Conservation (phyloP, 2,329 filamentous ascomycete genomes). For the Niveomyces coronatus region DNA sequence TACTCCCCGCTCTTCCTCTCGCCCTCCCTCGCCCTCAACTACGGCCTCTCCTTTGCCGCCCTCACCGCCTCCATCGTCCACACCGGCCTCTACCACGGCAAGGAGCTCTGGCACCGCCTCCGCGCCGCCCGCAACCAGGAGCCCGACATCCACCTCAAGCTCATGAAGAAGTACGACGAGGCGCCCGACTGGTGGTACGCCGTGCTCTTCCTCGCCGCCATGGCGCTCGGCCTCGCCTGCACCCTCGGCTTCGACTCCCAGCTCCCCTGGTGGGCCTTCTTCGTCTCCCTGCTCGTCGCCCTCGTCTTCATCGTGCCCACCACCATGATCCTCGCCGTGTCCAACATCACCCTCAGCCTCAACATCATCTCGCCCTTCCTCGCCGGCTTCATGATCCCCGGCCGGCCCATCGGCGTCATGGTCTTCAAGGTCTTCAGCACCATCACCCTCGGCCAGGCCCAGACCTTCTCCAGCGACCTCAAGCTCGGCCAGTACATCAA, state of each 20-base stretch:
- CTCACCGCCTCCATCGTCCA: constrained; percentile 34
- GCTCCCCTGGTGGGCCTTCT: constrained; percentile 20
- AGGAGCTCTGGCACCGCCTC: constrained; percentile 33
- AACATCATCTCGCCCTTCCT: constrained; percentile 30
- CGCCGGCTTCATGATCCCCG: constrained; percentile 18
- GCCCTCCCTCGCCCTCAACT: constrained; percentile 32
- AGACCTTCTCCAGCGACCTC: constrained; percentile 36
- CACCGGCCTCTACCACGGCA: constrained; percentile 27
- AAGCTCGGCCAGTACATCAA: constrained; percentile 42
- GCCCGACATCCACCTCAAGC: constrained; percentile 25
- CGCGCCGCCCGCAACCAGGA: constrained; percentile 33
- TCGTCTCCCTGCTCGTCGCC: constrained; percentile 18
- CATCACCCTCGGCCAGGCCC: constrained; percentile 26
- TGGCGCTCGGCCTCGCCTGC: constrained; percentile 23
- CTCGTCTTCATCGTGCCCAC: constrained; percentile 17
- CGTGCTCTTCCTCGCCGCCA: constrained; percentile 20
- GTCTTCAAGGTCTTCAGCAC: constrained; percentile 19
- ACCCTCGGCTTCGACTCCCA: constrained; percentile 17
- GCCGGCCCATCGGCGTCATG: constrained; percentile 16
- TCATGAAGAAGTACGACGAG: constrained; percentile 24
- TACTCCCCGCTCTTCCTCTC: constrained; percentile 46
- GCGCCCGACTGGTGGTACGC: constrained; percentile 32
- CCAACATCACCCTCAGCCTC: constrained; percentile 27
- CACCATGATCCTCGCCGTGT: constrained; percentile 22
- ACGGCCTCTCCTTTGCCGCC: constrained; percentile 33